Conservation (phyloP, 805 yeast genomes). For the Candida silvatica region DNA sequence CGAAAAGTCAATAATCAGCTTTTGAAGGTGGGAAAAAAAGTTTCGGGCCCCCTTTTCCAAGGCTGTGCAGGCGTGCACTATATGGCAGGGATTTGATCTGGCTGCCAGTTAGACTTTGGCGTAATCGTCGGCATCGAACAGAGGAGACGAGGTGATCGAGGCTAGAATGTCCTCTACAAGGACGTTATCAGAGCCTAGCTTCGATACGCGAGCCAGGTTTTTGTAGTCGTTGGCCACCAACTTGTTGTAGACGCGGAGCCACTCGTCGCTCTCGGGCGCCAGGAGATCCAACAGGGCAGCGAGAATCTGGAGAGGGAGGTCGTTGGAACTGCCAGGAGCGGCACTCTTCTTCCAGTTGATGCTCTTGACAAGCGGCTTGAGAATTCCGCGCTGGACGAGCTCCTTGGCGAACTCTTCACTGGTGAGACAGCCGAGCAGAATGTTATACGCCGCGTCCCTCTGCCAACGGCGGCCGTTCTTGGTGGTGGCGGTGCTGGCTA, state of each 20-base stretch:
- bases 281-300: conserved; percentile 3
- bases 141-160: too few relatives aligned
- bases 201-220: too few relatives aligned
- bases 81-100: not conserved
- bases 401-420: not conserved
- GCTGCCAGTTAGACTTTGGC: not conserved
- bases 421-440: not conserved
- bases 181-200: too few relatives aligned
- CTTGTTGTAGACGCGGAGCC: conserved; percentile 13
- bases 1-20: too few relatives aligned
- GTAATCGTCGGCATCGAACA: too few relatives aligned
- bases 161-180: too few relatives aligned
- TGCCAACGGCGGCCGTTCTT: too few relatives aligned
- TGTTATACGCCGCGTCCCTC: not conserved
- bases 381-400: not conserved
- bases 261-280: conserved; percentile 12
- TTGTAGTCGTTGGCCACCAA: conserved; percentile 8
- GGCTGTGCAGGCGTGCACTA: not conserved
- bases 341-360: not conserved
- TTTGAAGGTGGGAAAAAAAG: too few relatives aligned
- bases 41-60: too few relatives aligned
- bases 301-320: not conserved
- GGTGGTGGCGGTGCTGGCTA: not conserved
- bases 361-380: not conserved
- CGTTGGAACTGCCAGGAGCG: not conserved